Conservation (phyloP, 352 stramenopile genomes). For the Phytophthora brassicae region DNA sequence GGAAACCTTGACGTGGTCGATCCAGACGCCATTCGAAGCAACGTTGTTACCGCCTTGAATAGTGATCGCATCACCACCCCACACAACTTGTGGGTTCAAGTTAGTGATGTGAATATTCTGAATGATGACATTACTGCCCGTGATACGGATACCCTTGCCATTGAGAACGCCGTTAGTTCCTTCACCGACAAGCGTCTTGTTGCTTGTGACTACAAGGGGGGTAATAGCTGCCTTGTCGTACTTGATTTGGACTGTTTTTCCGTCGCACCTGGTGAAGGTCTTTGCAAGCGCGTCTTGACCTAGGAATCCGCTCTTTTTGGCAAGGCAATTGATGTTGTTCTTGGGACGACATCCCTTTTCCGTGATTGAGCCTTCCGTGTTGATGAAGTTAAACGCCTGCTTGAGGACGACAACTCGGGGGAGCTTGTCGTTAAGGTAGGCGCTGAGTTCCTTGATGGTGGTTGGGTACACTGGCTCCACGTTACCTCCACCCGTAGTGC, state of each 20-base stretch:
- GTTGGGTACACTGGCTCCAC: conserved; percentile 36
- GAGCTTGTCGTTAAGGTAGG: conserved; percentile 31
- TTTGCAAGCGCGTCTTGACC: conserved; percentile 47
- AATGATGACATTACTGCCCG: conserved; percentile 47
- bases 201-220: conserved; percentile 3
- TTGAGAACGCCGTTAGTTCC: conserved; percentile 42
- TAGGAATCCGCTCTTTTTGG: conserved; percentile 49
- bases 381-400: conserved; percentile 46
- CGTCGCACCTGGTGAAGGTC: conserved; percentile 35
- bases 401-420: conserved; percentile 47
- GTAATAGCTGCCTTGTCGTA: conserved; percentile 16
- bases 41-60: neutral
- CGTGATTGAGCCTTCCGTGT: conserved; percentile 41
- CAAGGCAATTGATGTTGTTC: conserved; percentile 39
- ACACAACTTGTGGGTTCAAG: conserved; percentile 49
- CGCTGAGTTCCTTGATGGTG: conserved; percentile 40
- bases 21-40: conserved; percentile 34
- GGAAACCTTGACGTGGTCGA: conserved; percentile 49
- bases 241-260: conserved; percentile 17
- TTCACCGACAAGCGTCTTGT: conserved; percentile 6
- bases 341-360: conserved; percentile 41
- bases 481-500: conserved; percentile 45
- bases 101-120: conserved; percentile 58
- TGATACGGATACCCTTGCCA: conserved; percentile 40
- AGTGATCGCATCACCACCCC: conserved; percentile 31